Evolutionary conservation across 805 yeast species (phyloP), one percentile per base, ranked within the genome.

Genomic region (Saccharomycopsis oosterbeekiorum): DNA sequence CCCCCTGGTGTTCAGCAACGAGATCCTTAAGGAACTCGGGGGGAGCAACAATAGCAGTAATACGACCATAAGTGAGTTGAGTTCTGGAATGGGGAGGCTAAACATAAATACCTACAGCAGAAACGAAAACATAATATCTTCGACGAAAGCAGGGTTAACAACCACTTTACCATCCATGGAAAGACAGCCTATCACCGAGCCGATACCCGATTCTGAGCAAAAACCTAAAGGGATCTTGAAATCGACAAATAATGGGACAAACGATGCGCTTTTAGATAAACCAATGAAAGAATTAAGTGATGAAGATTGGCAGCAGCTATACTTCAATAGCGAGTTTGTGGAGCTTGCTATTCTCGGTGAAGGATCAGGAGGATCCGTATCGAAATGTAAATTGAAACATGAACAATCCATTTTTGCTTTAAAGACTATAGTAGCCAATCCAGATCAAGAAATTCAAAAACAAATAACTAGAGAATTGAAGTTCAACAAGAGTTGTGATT

Each of bases 301-400:
- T 57, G 83, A 81, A 15, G 90, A 85, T 58, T 92, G 97, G 97
- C 80, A 82, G 65, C 67, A 72, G 2, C 75, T 85, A 1, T 64
- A 65, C 50, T 78, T 81, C 59, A 71, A 76, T 36, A 81, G 82
- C 57, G 80, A 83, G 55, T 88, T 94, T 42, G 75, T 81, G 8
- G 90, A 89, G 60, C 65, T 92, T 43, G 84, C 84, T 21, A 79
- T 82, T 36, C 72, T 93, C 24, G 99, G 99, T 19, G 98, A 94
- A 75, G 99, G 99, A 17, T 86, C 89, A 41, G 96, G 97, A 15
- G 99, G 98, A 0, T 80, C 89, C 11, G 99, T 93, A 11, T 80
- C 86, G 21, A 85, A 89, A 70, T 93, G 98, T 72, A 75, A 76
- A 61, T 75, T 93, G 59, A 76, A 75, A 61, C 68, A 79, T 53